Conservation (phyloP, 83 land plant genomes). For the Picea abies region DNA sequence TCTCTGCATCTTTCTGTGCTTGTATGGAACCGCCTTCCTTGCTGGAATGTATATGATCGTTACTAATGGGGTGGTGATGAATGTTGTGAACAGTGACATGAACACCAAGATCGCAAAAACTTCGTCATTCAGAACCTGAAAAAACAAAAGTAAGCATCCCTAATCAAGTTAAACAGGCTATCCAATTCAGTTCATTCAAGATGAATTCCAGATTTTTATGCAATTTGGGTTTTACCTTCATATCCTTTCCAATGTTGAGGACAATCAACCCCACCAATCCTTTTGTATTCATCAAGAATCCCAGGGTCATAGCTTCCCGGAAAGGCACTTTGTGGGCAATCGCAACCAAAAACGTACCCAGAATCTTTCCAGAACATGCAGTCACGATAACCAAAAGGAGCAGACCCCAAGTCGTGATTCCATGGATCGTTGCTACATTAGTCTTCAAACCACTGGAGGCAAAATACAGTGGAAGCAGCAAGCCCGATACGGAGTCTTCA, state of each 20-base stretch:
- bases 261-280: constrained; percentile 66
- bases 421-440: constrained; percentile 31
- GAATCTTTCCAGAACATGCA: constrained; percentile 59
- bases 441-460: constrained; percentile 61
- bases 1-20: constrained; percentile 43
- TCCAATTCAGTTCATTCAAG: background rate
- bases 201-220: too few species aligned
- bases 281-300: constrained; percentile 79
- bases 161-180: background rate
- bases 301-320: constrained; percentile 37
- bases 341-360: constrained; percentile 54
- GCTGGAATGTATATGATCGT: constrained; percentile 67
- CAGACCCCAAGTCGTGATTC: constrained; percentile 29
- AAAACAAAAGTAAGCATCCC: background rate
- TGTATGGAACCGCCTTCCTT: constrained; percentile 46
- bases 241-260: constrained; percentile 87
- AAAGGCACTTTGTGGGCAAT: constrained; percentile 22
- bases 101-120: constrained; percentile 82
- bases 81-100: constrained; percentile 48
- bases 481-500: constrained; percentile 57
- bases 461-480: constrained; percentile 64
- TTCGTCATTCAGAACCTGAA: constrained; percentile 72
- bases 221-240: constrained; percentile 41
- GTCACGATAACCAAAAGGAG: constrained; percentile 38
- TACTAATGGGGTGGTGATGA: constrained; percentile 42